Percentiles rank a stretch among this genome's conserved stretches.
Conservation (phyloP, 176 grass and related monocot genomes). For the Cenchrus americanus region DNA sequence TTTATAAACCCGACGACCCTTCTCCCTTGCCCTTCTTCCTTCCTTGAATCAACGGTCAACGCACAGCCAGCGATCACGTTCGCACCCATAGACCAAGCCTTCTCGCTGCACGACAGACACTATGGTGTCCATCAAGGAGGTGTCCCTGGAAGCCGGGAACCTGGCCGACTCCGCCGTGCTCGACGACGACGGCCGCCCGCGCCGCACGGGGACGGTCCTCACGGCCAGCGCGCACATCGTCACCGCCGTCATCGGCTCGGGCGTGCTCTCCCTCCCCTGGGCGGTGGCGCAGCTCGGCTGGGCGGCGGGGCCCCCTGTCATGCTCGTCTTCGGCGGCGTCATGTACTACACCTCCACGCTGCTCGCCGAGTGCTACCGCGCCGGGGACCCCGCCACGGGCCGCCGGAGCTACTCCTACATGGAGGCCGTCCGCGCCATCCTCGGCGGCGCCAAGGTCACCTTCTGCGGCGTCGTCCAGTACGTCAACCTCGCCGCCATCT, state of each 20-base stretch:
- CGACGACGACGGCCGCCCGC: conserved; percentile 62
- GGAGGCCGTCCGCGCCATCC: conserved; percentile 68
- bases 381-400: conserved; percentile 54
- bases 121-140: neutral
- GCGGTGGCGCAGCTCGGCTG: conserved; percentile 77
- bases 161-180: conserved; percentile 27
- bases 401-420: conserved; percentile 80
- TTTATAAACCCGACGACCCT: too few relatives aligned
- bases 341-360: conserved; percentile 77
- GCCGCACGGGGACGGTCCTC: conserved; percentile 55
- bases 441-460: conserved; percentile 45
- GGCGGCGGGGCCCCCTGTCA: conserved; percentile 62
- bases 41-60: too few relatives aligned
- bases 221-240: conserved; percentile 78
- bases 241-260: conserved; percentile 76
- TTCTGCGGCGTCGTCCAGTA: conserved; percentile 74
- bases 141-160: conserved; percentile 52
- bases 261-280: conserved; percentile 73
- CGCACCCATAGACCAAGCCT: too few relatives aligned
- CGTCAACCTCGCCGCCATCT: conserved; percentile 62
- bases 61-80: too few relatives aligned
- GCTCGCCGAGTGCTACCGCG: conserved; percentile 76
- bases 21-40: too few relatives aligned
- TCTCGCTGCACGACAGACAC: too few relatives aligned
- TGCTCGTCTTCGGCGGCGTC: conserved; percentile 68